Base-by-base conservation (phyloP, 306 rosid genomes). In the Trifolium subterraneum region DNA sequence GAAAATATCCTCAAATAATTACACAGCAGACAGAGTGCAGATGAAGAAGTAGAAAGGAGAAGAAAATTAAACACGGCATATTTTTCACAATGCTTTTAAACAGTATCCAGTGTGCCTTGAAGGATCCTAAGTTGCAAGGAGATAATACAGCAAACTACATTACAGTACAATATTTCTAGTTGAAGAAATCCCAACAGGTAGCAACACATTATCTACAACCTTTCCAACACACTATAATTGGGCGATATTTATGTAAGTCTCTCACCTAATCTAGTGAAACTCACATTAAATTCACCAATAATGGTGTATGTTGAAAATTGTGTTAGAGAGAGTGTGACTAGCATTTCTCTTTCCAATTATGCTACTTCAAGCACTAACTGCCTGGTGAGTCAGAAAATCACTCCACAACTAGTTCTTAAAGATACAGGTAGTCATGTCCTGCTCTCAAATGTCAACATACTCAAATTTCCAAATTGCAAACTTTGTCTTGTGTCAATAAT, bases 1-100 rank as follows among this genome's bases (percentile, higher is more conserved):
- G 70, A 51, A 77, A 72, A 45, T 6, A 27, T 68, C 44, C 65
- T 72, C 42, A 69, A 47, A 64, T 38, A 74, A 36, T 70, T 58
- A 70, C 52, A 50, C 78, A 45, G 64, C 42, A 71, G 48, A 50
- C 42, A 58, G 62, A 48, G 44, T 27, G 64, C 69, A 31, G 62
- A 72, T 39, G 71, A 77, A 59, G 35, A 55, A 64, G 65, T 25
- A 68, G 14, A 64, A 70, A 62, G 39, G 50, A 45, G 72, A 50
- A 60, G 36, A 41, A 70, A 44, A 64, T 14, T 67, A 67, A 80
- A 75, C 63, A 18, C 19, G 55, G 0, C 38, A 44, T 70, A 35
- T 61, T 47, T 78, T 64, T 45, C 67, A 63, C 55, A 23, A 39
- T 61, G 54, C 16, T 45, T 79, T 67, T 78, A 54, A 16, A 25